Base-by-base conservation (phyloP, 75 land plant genomes). In the Cupressus sempervirens region DNA sequence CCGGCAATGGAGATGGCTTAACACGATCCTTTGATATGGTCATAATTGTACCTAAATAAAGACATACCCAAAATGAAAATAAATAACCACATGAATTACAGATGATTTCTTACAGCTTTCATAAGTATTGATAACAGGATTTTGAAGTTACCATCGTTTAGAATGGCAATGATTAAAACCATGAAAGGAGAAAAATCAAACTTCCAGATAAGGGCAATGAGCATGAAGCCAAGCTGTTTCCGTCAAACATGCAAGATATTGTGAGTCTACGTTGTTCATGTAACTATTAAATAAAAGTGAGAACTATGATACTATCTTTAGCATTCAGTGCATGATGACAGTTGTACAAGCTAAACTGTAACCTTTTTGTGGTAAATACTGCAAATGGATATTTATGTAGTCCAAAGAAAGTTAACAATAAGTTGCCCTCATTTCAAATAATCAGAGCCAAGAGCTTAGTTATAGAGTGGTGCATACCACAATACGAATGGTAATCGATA, bases 401-500 rank as follows among this genome's bases (percentile, higher is more conserved):
- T 62, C 26, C 29, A 0, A 6, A 0, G 1, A 7, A 62, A 23
- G 26, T 6, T 23, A 23, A 26, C 7, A 23, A 62, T 1, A 62
- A 7, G 26, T 26, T 20, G 26, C 26, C 67, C 8, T 23, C 8
- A 62, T 62, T 18, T 58, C 7, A 20, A 20, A 20, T 18, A 20
- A 4, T 58, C 23, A 6, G 1, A 18, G 20, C n/a, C n/a, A 26
- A 26, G 38, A 32, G 50, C 50, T 9, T 48, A 0, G 50, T 48
- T 48, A 76, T 30, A 32, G 20, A 36, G 7, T 26, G 52, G 15
- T 80, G 84, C 90, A 82, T 88, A 88, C 91, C 86, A 88, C 91
- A 15, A 90, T 86, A 89, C 91, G 92, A 72, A 91, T 91, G 32
- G 91, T 91, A 89, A 91, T 90, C 3, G 92, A 90, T 15, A 91